Base-by-base conservation (phyloP, 2,329 filamentous ascomycete genomes). In the Hymenoscyphus salicellus region DNA sequence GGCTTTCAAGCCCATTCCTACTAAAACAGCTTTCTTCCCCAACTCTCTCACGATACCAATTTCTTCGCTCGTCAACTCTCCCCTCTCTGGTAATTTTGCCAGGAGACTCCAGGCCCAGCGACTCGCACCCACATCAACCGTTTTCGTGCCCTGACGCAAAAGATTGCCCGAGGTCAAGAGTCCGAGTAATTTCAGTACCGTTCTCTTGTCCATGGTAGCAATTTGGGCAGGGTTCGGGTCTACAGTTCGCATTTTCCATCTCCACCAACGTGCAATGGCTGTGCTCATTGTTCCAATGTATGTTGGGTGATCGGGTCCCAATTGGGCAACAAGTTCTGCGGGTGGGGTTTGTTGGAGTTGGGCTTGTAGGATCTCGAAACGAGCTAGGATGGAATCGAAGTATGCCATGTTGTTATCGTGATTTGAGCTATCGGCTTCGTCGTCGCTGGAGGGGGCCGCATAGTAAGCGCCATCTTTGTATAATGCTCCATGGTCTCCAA, bases 51-150 rank as follows among this genome's bases (percentile, higher is more conserved):
- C 80, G 72, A 87, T 86, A 5, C 87, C 89, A 36, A 96, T 85
- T 72, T 95, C 90, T 55, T 87, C 84, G 68, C 91, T 89, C 66
- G 86, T 86, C 75, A 97, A 79, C 75, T 91, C 87, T 1, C 92
- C 92, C 10, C 86, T 79, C 41, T 91, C 90, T 0, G 90, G 88
- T 65, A 94, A 82, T 64, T 87, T 84, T 2, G 90, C 92, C 55
- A 97, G 80, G 64, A 97, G 77, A 0, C 89, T 88, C 93, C 93
- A 97, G 3, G 91, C 80, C 94, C 94, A 98, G 17, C 87, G 83
- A 65, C 92, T 93, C 4, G 91, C 87, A 58, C 88, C 84, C 71
- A 85, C 83, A 30, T 86, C 81, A 33, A 92, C 79, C 33, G 83
- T 81, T 26, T 81, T n/a, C 10, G 46, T 52, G 84, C 84, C 59